A percentile compares a stretch with the other conserved stretches of the same genome.
These are phyloP conservation scores for Nakaseomyces sp. DNA, from an alignment of 1,139 yeast genomes.

Conservation along the genomic window DNA sequence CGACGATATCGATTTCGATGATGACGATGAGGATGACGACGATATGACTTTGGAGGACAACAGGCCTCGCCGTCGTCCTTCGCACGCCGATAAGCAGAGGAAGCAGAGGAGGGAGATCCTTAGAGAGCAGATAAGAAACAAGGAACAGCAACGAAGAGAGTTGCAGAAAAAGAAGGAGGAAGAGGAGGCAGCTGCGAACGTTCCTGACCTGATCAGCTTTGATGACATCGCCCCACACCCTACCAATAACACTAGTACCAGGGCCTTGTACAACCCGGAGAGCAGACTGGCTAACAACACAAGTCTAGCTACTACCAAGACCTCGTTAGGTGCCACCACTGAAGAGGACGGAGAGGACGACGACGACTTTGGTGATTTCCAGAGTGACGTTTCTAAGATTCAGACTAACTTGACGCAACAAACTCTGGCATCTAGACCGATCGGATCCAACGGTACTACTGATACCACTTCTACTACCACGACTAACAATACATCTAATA, in stretches of 20 bases:
- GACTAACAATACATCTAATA: constrained; percentile 8
- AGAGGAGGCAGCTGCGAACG: constrained; percentile 13
- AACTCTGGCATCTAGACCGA: not conserved
- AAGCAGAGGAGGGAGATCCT: constrained; percentile 31
- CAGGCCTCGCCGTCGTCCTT: constrained; percentile 10
- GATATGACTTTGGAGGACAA: constrained; percentile 8
- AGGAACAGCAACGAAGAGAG: constrained; percentile 25
- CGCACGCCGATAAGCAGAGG: constrained; percentile 29
- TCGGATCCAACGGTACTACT: constrained; percentile 1
- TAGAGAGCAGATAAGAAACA: constrained; percentile 28
- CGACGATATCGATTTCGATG: constrained; percentile 13
- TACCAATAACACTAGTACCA: constrained; percentile 3
- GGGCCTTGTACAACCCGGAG: not conserved
- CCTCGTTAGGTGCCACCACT: constrained; percentile 4
- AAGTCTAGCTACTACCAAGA: not conserved
- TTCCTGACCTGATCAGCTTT: constrained; percentile 22
- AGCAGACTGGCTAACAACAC: not conserved
- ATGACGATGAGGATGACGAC: constrained; percentile 20
- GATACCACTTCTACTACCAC: constrained; percentile 1
- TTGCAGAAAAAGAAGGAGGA: constrained; percentile 15
- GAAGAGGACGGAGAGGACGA: constrained; percentile 30
- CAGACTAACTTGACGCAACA: constrained; percentile 1
- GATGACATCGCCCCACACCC: constrained; percentile 10
- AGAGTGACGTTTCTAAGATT: constrained; percentile 19
- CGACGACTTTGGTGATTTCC: constrained; percentile 34